phyloP scores from a whole-genome alignment of 1,284 basidiomycete genomes.

The Tilletia indica region DNA sequence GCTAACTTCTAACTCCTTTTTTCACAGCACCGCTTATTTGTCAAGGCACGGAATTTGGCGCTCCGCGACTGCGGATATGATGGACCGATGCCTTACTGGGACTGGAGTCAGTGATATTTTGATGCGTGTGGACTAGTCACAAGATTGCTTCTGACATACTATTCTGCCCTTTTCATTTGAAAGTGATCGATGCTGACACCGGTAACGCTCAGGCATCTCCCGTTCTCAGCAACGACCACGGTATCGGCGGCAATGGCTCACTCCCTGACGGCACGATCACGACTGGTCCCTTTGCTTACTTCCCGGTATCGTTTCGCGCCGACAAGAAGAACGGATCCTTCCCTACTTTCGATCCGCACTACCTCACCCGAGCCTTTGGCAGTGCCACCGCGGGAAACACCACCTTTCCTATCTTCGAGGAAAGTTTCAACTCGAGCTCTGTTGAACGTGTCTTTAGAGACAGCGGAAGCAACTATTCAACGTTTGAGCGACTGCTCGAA shows the following conservation, averaged over 20 bases:
- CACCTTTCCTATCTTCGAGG: slow-evolving; percentile 11
- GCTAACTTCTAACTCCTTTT: neutral
- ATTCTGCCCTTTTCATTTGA: too few relatives aligned
- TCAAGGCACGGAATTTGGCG: neutral
- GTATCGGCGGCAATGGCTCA: slow-evolving; percentile 1
- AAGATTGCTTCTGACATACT: neutral
- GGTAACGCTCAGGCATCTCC: neutral
- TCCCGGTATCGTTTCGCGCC: neutral
- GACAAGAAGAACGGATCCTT: neutral
- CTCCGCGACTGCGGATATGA: slow-evolving; percentile 10
- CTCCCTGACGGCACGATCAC: slow-evolving; percentile 1
- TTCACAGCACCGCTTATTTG: neutral
- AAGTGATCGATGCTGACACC: neutral
- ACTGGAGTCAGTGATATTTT: neutral
- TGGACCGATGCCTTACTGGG: slow-evolving; percentile 12
- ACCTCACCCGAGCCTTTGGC: neutral
- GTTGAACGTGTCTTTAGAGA: neutral
- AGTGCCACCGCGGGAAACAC: neutral
- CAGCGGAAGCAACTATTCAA: neutral
- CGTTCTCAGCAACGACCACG: slow-evolving; percentile 5
- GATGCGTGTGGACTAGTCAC: neutral
- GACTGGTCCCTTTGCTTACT: slow-evolving; percentile 3
- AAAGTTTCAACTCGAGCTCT: neutral
- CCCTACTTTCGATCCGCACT: neutral
- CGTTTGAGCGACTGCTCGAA: neutral